Base-by-base conservation (phyloP, 495 filamentous ascomycete genomes). In the Niebla homalea region DNA sequence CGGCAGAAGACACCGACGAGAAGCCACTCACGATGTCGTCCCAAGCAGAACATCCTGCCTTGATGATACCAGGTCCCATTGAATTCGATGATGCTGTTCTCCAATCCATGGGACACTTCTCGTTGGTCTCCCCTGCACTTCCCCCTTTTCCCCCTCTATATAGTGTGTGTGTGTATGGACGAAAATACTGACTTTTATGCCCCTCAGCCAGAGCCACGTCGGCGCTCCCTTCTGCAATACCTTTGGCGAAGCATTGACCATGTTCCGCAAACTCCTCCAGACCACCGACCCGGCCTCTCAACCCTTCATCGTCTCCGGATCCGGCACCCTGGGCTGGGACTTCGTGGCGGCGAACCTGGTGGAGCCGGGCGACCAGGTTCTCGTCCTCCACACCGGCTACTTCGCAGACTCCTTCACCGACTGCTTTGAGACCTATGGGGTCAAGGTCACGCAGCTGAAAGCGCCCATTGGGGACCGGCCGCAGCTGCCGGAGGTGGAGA, bases 71-170 rank as follows among this genome's bases (percentile, higher is more conserved):
- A 21, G 92, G 92, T 23, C 92, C 92, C 62, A 92, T 98, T 63
- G 92, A 98, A 69, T 97, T 97, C 61, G 92, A 96, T 64, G 92
- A 98, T 86, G 89, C 81, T 39, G 92, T 98, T 45, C 79, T 98
- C 41, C 75, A 87, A 64, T 85, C 89, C 49, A 97, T 97, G 92
- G 77, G 83, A 64, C 92, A 97, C 69, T 94, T 83, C 71, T 90
- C 89, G 89, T 94, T 64, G 62, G 76, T 70, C 29, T 25, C 7
- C 38, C 18, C 36, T 25, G 47, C 16, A 8, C n/a, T 11, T 46
- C 23, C 5, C 46, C 43, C 26, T 12, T 16, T 23, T 18, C 16
- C 18, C 7, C 29, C 14, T 11, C 7, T 7, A n/a, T n/a, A n/a
- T n/a, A n/a, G n/a, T n/a, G n/a, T n/a, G n/a, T 6, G 15, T 38